Conservation (phyloP, 805 yeast species). For the Candida glaebosa region DNA sequence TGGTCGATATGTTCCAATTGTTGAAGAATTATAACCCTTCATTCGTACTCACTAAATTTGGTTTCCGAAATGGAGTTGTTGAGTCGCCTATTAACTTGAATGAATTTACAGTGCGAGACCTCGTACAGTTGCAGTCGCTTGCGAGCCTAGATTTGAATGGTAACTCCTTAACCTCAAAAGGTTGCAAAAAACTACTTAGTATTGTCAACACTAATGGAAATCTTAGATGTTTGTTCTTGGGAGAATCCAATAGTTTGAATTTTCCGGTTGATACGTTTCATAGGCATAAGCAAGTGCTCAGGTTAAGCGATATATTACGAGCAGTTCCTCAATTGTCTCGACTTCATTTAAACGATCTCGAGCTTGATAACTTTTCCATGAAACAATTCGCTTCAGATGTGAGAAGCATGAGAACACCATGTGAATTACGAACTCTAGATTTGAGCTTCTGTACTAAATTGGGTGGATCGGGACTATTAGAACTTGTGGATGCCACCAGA, state of each 20-base stretch:
- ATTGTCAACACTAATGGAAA: conserved; percentile 26
- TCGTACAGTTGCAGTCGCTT: conserved; percentile 22
- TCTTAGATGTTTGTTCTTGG: conserved; percentile 31
- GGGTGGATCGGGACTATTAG: conserved; percentile 38
- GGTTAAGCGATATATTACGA: conserved; percentile 17
- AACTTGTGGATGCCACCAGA: conserved; percentile 19
- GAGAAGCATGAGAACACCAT: conserved; percentile 7
- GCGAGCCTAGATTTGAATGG: conserved; percentile 34
- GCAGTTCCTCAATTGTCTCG: conserved; percentile 16
- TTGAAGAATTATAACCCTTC: conserved; percentile 25
- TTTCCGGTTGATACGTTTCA: conserved; percentile 19
- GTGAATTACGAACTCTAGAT: conserved; percentile 25
- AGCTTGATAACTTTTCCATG: conserved; percentile 33
- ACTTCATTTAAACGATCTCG: conserved; percentile 31
- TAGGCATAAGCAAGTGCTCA: conserved; percentile 9
- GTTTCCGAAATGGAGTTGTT: conserved; percentile 27
- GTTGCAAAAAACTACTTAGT: conserved; percentile 36
- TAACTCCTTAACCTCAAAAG: conserved; percentile 38
- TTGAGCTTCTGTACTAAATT: conserved; percentile 32
- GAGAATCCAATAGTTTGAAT: conserved; percentile 29
- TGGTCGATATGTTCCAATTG: conserved; percentile 25
- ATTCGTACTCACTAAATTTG: conserved; percentile 22
- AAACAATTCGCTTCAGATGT: conserved; percentile 26
- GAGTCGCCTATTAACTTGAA: conserved; percentile 20
- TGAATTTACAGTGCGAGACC: conserved; percentile 21